phyloP scores from a whole-genome alignment of 371 early-diverging fungal species.

The Rhizopus sp. region DNA sequence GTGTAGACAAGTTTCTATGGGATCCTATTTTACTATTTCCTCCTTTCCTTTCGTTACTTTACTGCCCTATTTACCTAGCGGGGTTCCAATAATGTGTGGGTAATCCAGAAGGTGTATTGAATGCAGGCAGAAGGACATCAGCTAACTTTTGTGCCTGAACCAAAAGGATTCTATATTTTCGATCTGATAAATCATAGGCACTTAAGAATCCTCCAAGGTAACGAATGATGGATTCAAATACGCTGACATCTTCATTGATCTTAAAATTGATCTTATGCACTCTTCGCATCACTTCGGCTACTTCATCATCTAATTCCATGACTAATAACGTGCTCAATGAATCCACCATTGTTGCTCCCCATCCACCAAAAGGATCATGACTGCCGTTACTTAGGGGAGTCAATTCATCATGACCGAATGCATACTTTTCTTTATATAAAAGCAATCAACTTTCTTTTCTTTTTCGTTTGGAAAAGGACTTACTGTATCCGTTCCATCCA shows the following conservation, averaged over 20 bases:
- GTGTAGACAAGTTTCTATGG: slow-evolving; percentile 21
- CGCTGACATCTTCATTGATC: slow-evolving; percentile 50
- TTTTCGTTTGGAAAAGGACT: slow-evolving; percentile 12
- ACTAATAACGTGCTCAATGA: slow-evolving; percentile 79
- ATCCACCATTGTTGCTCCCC: slow-evolving; percentile 81
- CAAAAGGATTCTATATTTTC: slow-evolving; percentile 33
- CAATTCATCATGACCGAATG: slow-evolving; percentile 64
- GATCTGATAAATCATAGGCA: slow-evolving; percentile 71
- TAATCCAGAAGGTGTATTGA: slow-evolving; percentile 63
- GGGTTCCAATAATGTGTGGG: slow-evolving; percentile 53
- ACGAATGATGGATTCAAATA: slow-evolving; percentile 92
- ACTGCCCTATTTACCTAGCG: slow-evolving; percentile 21
- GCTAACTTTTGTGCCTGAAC: slow-evolving; percentile 58
- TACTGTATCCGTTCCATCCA: slow-evolving; percentile 77
- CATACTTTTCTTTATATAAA: slow-evolving; percentile 35
- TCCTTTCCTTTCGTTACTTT: not conserved
- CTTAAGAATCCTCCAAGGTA: slow-evolving; percentile 86
- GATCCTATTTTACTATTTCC: slow-evolving; percentile 18
- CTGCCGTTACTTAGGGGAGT: slow-evolving; percentile 42
- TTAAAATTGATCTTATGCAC: slow-evolving; percentile 54
- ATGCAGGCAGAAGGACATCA: slow-evolving; percentile 54
- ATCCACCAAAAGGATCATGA: slow-evolving; percentile 73
- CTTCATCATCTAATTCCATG: slow-evolving; percentile 76
- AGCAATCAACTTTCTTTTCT: slow-evolving; percentile 7
- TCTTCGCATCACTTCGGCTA: slow-evolving; percentile 57